phyloP scores from a whole-genome alignment of 345 rosid species.

The Syzygium grande region DNA sequence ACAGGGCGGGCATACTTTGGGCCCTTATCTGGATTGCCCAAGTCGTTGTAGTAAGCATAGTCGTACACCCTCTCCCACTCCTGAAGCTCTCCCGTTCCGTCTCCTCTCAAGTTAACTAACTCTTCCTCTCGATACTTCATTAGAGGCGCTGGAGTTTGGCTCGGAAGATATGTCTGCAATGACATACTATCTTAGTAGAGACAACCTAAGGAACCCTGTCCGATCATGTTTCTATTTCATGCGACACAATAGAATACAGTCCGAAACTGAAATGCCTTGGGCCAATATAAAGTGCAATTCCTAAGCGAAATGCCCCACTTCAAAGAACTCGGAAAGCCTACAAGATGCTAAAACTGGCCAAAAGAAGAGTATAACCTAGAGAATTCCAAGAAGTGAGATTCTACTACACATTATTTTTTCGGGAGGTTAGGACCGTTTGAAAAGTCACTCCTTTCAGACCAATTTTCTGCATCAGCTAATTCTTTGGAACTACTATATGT shows the following conservation, averaged over 20 bases:
- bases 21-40: conserved; percentile 33
- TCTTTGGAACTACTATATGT: neutral
- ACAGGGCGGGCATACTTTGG: conserved; percentile 19
- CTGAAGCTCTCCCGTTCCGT: conserved; percentile 25
- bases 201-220: neutral
- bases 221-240: neutral
- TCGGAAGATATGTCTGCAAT: conserved; percentile 21
- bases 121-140: conserved; percentile 32
- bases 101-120: conserved; percentile 24
- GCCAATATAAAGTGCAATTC: neutral
- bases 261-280: neutral
- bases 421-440: neutral
- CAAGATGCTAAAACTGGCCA: neutral
- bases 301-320: neutral
- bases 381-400: neutral
- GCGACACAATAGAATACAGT: neutral
- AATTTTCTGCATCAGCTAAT: neutral
- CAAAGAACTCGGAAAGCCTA: neutral
- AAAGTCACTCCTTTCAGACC: neutral
- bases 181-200: neutral
- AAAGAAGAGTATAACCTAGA: neutral
- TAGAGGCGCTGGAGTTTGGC: conserved; percentile 26
- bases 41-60: conserved; percentile 34
- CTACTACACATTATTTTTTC: neutral
- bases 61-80: conserved; percentile 42